Percentiles rank a stretch among this genome's conserved stretches.
These are phyloP conservation scores for Scutellaria minor DNA, from an alignment of 257 asterid species.

Conservation along the genomic window DNA sequence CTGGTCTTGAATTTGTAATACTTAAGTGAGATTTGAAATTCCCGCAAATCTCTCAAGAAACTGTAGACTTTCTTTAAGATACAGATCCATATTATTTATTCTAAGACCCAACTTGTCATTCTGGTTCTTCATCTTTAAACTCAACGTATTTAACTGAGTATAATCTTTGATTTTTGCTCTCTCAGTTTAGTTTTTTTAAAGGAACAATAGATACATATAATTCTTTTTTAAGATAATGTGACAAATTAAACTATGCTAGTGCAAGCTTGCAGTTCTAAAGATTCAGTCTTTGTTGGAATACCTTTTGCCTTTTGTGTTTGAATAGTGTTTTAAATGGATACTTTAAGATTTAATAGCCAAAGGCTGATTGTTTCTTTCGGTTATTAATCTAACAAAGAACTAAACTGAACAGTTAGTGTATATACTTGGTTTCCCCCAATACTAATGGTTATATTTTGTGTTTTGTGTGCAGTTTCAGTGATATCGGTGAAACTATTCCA, in stretches of 20 bases:
- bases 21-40: constrained; percentile 12
- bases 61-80: constrained; percentile 26
- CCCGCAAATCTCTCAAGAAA: constrained; percentile 48
- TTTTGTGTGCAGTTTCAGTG: no score
- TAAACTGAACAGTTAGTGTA: no score
- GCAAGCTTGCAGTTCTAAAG: not conserved
- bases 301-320: constrained; percentile 4
- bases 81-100: constrained; percentile 11
- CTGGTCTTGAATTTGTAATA: constrained; percentile 24
- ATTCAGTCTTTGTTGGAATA: not conserved
- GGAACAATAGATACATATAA: constrained; percentile 1
- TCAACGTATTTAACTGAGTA: not conserved
- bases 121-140: not conserved
- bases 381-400: no score
- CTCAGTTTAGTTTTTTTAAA: not conserved
- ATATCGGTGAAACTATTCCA: no score
- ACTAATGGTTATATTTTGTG: no score
- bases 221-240: not conserved
- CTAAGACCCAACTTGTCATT: not conserved
- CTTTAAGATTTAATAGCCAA: not conserved
- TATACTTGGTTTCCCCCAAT: no score
- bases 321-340: not conserved
- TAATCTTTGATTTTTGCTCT: not conserved
- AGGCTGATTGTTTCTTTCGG: no score
- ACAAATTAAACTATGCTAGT: not conserved